A percentile compares a stretch with the other conserved stretches of the same genome.
phyloP scores from a whole-genome alignment of 192 early-diverging fungal species.

The Rhizophagus prolifer region DNA sequence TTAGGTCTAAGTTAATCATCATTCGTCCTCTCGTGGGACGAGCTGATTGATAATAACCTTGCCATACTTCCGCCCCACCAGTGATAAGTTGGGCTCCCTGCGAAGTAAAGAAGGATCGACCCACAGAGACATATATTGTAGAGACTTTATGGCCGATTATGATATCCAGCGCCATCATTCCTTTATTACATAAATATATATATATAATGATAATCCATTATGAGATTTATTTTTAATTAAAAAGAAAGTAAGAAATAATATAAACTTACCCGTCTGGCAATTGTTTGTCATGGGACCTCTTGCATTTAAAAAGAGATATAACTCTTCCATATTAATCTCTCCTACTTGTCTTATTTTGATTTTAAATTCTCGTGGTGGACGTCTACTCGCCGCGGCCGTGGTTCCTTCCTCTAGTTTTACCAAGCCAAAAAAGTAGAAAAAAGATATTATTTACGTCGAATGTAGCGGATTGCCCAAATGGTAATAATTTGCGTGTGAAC shows the following conservation, averaged over 20 bases:
- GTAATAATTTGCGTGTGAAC: constrained; percentile 56
- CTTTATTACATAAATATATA: constrained; percentile 18
- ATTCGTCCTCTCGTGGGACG: constrained; percentile 52
- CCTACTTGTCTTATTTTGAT: constrained; percentile 62
- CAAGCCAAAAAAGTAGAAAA: neutral
- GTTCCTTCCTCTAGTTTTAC: constrained; percentile 37
- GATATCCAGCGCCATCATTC: constrained; percentile 74
- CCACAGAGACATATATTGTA: constrained; percentile 69
- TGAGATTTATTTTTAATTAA: neutral
- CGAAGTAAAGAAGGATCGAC: constrained; percentile 92
- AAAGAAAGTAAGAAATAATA: too few relatives aligned
- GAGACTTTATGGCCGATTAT: constrained; percentile 77
- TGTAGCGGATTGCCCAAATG: constrained; percentile 42
- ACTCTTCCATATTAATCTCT: constrained; percentile 65
- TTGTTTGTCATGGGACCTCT: constrained; percentile 40
- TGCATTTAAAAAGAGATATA: constrained; percentile 50
- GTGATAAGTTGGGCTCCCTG: constrained; percentile 42
- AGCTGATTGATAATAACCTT: constrained; percentile 87
- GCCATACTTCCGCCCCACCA: constrained; percentile 89
- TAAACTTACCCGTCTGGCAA: constrained; percentile 32
- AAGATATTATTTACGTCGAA: constrained; percentile 51
- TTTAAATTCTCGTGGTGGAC: constrained; percentile 56
- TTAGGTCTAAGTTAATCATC: constrained; percentile 72
- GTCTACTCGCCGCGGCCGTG: constrained; percentile 24
- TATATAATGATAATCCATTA: neutral